Conservation (phyloP, 23 red algal genomes). For the Gracilaria caudata region DNA sequence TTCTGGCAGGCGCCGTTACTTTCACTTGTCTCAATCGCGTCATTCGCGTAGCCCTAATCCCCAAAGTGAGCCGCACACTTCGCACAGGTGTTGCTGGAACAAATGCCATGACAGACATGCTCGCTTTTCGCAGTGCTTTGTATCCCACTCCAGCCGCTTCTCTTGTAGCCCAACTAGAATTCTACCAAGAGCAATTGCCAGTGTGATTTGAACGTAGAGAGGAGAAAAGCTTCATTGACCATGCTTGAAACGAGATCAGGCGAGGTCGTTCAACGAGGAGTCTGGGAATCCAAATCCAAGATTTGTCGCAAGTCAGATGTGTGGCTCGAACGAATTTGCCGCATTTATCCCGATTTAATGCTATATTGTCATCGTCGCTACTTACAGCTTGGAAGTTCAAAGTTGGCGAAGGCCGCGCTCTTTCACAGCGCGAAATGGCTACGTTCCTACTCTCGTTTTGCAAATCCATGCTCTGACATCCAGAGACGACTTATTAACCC, state of each 20-base stretch:
- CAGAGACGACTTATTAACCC: no score
- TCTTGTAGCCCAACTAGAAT: not conserved
- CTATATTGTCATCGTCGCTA: not conserved
- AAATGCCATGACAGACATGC: not conserved
- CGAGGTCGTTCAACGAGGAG: not conserved
- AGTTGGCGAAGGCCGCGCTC: no score
- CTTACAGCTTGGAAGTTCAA: no score
- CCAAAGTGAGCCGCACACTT: not conserved
- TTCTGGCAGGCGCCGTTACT: not conserved
- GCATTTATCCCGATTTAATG: not conserved
- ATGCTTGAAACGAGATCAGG: not conserved
- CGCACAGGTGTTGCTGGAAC: constrained; percentile 8
- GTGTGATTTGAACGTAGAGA: no score
- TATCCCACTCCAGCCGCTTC: not conserved
- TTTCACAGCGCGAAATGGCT: no score
- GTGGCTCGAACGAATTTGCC: not conserved
- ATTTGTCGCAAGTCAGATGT: not conserved
- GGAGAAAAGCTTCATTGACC: no score
- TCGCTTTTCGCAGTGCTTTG: not conserved
- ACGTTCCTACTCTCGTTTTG: no score
- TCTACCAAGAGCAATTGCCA: not conserved
- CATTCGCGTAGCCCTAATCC: not conserved
- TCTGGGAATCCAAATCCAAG: not conserved
- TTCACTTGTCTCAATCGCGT: not conserved
- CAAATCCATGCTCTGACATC: no score